A percentile compares a stretch with the other conserved stretches of the same genome.
phyloP scores from a whole-genome alignment of 179 eudicot species.

The Silene coronaria region DNA sequence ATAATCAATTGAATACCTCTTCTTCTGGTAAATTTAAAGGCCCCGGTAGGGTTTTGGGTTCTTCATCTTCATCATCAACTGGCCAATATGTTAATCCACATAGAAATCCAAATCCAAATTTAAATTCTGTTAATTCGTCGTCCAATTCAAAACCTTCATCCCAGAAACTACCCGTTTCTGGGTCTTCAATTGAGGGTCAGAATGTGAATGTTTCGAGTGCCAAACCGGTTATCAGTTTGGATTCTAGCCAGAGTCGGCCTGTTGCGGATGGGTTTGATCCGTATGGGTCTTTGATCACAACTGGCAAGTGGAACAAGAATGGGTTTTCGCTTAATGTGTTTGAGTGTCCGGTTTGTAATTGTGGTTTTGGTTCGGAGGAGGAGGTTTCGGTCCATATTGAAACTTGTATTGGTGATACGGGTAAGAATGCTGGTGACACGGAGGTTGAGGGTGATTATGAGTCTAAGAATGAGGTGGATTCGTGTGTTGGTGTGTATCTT shows the following conservation, averaged over 20 bases:
- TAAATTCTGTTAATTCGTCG: constrained; percentile 18
- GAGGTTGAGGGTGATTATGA: constrained; percentile 19
- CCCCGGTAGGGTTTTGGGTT: constrained; percentile 76
- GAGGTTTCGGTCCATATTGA: constrained; percentile 80
- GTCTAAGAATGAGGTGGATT: constrained; percentile 34
- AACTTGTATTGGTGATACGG: constrained; percentile 40
- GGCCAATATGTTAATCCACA: constrained; percentile 28
- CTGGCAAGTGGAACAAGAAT: constrained; percentile 61
- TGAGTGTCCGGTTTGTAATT: constrained; percentile 86
- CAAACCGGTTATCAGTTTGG: constrained; percentile 7
- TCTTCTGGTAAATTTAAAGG: constrained; percentile 85
- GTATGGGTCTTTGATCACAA: constrained; percentile 59
- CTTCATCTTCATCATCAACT: constrained; percentile 41
- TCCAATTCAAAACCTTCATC: constrained; percentile 34
- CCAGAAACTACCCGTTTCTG: constrained; percentile 16
- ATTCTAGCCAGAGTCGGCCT: constrained; percentile 15
- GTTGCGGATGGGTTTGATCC: constrained; percentile 65
- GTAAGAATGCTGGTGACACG: constrained; percentile 13
- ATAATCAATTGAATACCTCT: constrained; percentile 54
- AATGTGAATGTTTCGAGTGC: constrained; percentile 5
- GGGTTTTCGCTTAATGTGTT: constrained; percentile 65
- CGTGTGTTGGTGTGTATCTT: constrained; percentile 50
- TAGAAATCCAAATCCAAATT: constrained; percentile 17
- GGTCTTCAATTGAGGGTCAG: constrained; percentile 13
- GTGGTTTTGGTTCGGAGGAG: constrained; percentile 62